Base-by-base conservation (phyloP, 2,329 filamentous ascomycete species). In the Stachybotrys chartarum region DNA sequence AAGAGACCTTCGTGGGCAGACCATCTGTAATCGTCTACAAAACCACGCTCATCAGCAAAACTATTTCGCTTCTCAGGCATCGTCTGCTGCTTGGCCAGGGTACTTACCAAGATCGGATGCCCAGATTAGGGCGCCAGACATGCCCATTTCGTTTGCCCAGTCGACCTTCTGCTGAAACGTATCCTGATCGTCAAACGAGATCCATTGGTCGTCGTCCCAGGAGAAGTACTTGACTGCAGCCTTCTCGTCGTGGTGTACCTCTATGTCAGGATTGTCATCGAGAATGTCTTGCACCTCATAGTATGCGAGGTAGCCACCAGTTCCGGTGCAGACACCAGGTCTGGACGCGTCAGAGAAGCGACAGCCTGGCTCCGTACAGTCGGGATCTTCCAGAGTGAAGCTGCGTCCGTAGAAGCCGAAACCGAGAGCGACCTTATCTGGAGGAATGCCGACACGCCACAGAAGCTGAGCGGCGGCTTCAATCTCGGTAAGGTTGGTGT, bases 401-500 rank as follows among this genome's bases (percentile, higher is more conserved):
- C 58, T 46, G 46, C 62, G 54, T 3, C 74, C 75, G 56, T 78
- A 78, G 55, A 74, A 77, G 1, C 68, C 73, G 14, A 72, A 39
- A 0, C 76, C 77, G 8, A 80, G 57, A 7, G 63, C 64, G 6
- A 80, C 63, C 45, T 77, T 73, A 0, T 54, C 47, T 0, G 77
- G 70, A 2, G 64, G 58, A 5, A 80, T 63, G 18, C 69, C 60
- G 31, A 66, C 70, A 11, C 72, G 66, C 74, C 76, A 78, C 5
- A 80, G 59, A 1, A 78, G 69, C 5, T 76, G 69, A 1, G 76
- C 55, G 0, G 64, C 65, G 0, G 56, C 24, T 7, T 74, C 62
- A 32, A 76, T 76, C 55, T 77, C 73, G 6, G 72, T 73, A 7
- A 76, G 54, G 56, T 78, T 75, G 0, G 75, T 75, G 54, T 77